Conservation (phyloP, 495 filamentous ascomycete genomes). For the Daldinia decipiens region DNA sequence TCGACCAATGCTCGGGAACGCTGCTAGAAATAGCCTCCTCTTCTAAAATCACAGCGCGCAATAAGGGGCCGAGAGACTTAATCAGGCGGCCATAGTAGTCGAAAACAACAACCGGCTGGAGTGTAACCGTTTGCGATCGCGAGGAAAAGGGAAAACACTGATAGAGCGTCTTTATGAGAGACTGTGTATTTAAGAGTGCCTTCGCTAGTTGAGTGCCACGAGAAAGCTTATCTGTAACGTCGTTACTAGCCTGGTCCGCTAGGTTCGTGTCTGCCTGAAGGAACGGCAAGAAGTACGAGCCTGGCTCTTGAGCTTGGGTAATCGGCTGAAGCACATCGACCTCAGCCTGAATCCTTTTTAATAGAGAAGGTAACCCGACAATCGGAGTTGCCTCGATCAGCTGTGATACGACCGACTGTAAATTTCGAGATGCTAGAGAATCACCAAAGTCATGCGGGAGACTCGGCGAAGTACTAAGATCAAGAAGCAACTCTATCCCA, state of each 20-base stretch:
- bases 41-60: conserved; percentile 83
- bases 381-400: conserved; percentile 86
- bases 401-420: conserved; percentile 78
- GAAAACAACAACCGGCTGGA: conserved; percentile 80
- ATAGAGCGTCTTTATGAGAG: conserved; percentile 74
- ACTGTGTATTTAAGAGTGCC: conserved; percentile 77
- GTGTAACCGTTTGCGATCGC: conserved; percentile 49
- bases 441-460: conserved; percentile 79
- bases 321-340: conserved; percentile 75
- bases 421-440: conserved; percentile 68
- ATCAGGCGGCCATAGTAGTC: conserved; percentile 79
- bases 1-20: conserved; percentile 58
- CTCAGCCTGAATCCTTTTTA: conserved; percentile 75
- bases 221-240: conserved; percentile 52
- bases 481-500: conserved; percentile 85
- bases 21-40: conserved; percentile 70
- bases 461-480: conserved; percentile 81
- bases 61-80: conserved; percentile 75
- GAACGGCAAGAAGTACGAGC: conserved; percentile 71
- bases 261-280: conserved; percentile 48
- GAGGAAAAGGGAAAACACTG: conserved; percentile 76
- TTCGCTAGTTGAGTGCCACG: conserved; percentile 80
- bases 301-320: conserved; percentile 52
- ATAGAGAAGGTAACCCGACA: conserved; percentile 79
- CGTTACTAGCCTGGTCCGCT: conserved; percentile 46